These are phyloP conservation scores for Populus pruinosa DNA, from an alignment of 345 rosid species.

Conservation along the genomic window DNA sequence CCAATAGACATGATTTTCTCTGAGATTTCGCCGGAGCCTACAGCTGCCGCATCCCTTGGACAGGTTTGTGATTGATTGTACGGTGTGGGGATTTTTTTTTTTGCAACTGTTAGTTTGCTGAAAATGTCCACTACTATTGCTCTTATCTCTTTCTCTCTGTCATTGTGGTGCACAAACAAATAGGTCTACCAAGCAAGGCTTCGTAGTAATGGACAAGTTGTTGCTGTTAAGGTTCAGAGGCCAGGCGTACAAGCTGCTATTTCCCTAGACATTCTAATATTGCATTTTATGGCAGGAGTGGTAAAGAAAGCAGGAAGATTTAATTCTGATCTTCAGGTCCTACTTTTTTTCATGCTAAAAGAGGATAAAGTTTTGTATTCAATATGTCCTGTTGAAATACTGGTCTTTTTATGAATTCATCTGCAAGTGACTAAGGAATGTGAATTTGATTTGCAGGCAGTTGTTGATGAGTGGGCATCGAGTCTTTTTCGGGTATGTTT, in stretches of 20 bases:
- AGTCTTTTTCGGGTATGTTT: constrained; percentile 80
- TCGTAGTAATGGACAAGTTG: constrained; percentile 52
- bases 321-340: constrained; percentile 82
- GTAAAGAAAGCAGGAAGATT: constrained; percentile 61
- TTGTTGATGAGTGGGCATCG: constrained; percentile 95
- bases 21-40: constrained; percentile 89
- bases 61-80: constrained; percentile 46
- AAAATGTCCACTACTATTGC: not conserved
- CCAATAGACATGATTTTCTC: constrained; percentile 67
- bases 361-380: not conserved
- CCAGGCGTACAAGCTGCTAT: constrained; percentile 96
- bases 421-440: constrained; percentile 16
- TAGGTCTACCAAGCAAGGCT: constrained; percentile 96
- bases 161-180: not conserved
- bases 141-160: constrained; percentile 2
- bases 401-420: not conserved
- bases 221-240: constrained; percentile 92
- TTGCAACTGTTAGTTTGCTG: not conserved
- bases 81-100: constrained; percentile 8
- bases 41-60: constrained; percentile 93
- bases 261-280: constrained; percentile 78
- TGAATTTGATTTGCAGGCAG: constrained; percentile 57
- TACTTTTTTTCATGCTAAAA: not conserved
- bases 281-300: constrained; percentile 73
- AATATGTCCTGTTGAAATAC: not conserved